Evolutionary conservation across 768 basidiomycete genomes (phyloP).

Genomic region (Termitomyces sp.): DNA sequence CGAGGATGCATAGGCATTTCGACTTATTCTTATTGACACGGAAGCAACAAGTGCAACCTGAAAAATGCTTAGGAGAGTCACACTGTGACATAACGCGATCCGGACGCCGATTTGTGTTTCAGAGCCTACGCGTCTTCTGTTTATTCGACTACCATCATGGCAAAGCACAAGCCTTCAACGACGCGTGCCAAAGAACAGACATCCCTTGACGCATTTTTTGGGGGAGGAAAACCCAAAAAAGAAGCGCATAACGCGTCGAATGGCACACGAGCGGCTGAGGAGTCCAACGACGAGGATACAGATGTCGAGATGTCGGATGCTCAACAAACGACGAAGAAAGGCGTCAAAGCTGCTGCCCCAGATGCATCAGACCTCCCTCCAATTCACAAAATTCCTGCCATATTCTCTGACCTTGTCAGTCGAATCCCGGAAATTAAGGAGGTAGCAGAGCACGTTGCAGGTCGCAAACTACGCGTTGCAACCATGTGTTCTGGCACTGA

Average conservation of each 20-base stretch:
- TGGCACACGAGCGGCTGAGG: constrained; percentile 23
- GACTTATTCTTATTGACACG: background rate
- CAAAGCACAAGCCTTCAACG: constrained; percentile 37
- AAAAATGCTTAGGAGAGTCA: background rate
- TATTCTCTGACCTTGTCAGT: constrained; percentile 72
- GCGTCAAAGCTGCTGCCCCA: constrained; percentile 35
- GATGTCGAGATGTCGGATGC: constrained; percentile 29
- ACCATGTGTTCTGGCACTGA: constrained; percentile 99
- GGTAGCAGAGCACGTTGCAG: constrained; percentile 61
- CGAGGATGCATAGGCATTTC: constrained; percentile 4
- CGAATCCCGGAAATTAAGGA: constrained; percentile 60
- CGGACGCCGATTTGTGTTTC: constrained; percentile 12
- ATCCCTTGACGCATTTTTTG: constrained; percentile 52
- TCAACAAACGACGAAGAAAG: constrained; percentile 24
- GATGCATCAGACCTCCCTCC: constrained; percentile 73
- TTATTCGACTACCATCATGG: constrained; percentile 32
- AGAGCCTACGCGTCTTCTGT: constrained; percentile 6
- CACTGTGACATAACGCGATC: constrained; percentile 19
- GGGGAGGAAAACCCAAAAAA: constrained; percentile 28
- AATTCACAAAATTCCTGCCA: constrained; percentile 62
- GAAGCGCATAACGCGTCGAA: constrained; percentile 28
- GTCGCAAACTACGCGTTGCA: constrained; percentile 85
- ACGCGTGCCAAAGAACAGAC: constrained; percentile 42
- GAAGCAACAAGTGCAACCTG: background rate
- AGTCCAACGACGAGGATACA: constrained; percentile 26